Conservation (phyloP, 371 early-diverging fungal genomes). For the Actinomortierella ambigua region DNA sequence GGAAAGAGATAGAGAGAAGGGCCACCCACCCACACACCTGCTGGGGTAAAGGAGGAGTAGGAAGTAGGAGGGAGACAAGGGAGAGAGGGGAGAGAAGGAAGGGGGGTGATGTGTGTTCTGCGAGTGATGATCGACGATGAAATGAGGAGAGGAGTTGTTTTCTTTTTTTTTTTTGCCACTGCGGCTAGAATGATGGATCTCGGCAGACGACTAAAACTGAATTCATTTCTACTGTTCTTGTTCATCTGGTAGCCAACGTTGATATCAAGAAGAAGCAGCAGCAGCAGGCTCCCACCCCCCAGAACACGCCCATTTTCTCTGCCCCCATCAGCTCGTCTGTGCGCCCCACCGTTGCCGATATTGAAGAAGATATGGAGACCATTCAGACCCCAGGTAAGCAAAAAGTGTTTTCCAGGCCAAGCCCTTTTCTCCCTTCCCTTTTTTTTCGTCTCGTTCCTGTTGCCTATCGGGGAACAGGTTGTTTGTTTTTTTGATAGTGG, state of each 20-base stretch:
- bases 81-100: no score
- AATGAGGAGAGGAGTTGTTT: no score
- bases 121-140: no score
- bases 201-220: neutral
- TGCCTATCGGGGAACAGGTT: neutral
- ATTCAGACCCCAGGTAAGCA: slow-evolving; percentile 46
- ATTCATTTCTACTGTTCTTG: neutral
- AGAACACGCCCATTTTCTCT: slow-evolving; percentile 75
- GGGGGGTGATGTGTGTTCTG: no score
- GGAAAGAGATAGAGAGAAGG: no score
- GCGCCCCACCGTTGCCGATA: slow-evolving; percentile 51
- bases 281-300: slow-evolving; percentile 72
- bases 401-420: neutral
- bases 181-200: no score
- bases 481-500: slow-evolving; percentile 1
- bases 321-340: slow-evolving; percentile 65
- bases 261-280: slow-evolving; percentile 56
- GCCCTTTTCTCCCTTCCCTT: neutral
- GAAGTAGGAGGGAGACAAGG: no score
- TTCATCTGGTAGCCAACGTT: slow-evolving; percentile 23
- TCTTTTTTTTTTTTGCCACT: no score
- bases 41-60: no score
- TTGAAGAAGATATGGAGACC: slow-evolving; percentile 57
- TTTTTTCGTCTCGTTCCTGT: no score
- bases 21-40: no score